Base-by-base conservation (phyloP, 306 rosid species). In the Gastrolobium villosum region DNA sequence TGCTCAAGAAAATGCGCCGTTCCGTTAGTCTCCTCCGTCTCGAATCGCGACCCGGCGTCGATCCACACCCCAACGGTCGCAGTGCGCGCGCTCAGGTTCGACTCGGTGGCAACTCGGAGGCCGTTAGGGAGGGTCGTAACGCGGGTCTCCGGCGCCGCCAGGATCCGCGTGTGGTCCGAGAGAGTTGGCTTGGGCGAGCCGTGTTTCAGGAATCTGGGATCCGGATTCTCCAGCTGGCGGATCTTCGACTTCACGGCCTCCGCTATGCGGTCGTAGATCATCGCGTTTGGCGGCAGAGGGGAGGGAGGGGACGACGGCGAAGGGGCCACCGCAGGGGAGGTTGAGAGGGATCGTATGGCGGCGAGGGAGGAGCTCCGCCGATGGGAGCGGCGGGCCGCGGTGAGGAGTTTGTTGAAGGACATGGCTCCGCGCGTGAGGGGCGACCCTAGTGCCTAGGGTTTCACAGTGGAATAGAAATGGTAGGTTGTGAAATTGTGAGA, bases 41-140 rank as follows among this genome's bases (percentile, higher is more conserved):
- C 98, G 31, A 95, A 95, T 20, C 99, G 78, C 62, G 99, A 95
- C 14, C 98, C 99, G 0, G 98, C 92, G 20, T 95, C 98, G 79
- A 95, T 95, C 99, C 99, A 93, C 0, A 91, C 97, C 2, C 99
- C 99, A 0, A 95, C 97, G 0, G 99, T 93, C 1, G 99, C 98
- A 2, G 97, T 92, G 31, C 74, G 72, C 2, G 80, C 69, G 0
- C 89, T 87, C 3, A 92, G 97, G 77, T 76, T 86, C 0, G 98
- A 92, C 71, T 95, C 98, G 0, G 99, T 92, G 1, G 99, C 99
- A 0, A 95, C 95, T 0, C 99, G 88, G 44, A 95, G 91, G 2
- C 99, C 99, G 65, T 92, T 95, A 0, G 92, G 85, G 31, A 95
- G 97, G 2, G 93, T 90, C 0, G 99, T 92, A 1, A 92, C 78